Percentiles rank a stretch among this genome's conserved stretches.
Conservation (phyloP, 352 stramenopile species). For the Phytophthora quininea region DNA sequence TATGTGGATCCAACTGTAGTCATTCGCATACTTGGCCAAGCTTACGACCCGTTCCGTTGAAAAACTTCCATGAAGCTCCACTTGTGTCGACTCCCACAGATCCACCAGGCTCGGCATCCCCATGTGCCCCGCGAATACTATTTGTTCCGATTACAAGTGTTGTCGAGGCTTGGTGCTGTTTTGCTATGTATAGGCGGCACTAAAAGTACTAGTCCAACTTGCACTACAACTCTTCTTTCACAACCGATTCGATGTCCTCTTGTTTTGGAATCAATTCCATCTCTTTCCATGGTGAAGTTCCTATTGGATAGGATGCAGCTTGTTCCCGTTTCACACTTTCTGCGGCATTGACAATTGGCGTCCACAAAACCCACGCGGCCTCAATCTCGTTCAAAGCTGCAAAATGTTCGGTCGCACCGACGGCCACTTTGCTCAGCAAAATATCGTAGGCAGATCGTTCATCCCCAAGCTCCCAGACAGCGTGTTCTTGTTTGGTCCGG, state of each 20-base stretch:
- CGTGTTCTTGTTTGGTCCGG: background rate
- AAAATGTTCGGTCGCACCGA: slow-evolving; percentile 39
- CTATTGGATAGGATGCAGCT: background rate
- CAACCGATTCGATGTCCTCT: background rate
- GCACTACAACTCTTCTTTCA: background rate
- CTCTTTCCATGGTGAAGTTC: background rate
- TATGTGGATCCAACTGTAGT: slow-evolving; percentile 3
- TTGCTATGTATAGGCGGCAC: background rate
- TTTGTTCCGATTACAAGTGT: too few species aligned
- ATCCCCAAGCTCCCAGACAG: slow-evolving; percentile 40
- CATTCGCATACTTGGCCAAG: slow-evolving; percentile 1
- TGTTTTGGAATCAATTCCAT: background rate
- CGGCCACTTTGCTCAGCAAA: slow-evolving; percentile 29
- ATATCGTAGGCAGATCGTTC: slow-evolving; percentile 43
- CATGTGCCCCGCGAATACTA: background rate
- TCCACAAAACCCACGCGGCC: slow-evolving; percentile 69
- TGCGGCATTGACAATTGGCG: slow-evolving; percentile 49
- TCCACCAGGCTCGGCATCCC: background rate
- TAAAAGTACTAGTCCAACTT: background rate
- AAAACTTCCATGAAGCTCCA: slow-evolving; percentile 21
- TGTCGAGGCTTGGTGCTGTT: too few species aligned
- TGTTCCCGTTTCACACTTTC: slow-evolving; percentile 15
- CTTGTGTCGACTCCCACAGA: slow-evolving; percentile 19
- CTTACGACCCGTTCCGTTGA: slow-evolving; percentile 3
- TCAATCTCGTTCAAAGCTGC: slow-evolving; percentile 64